Conservation (phyloP, 257 asterid species). For the Oldenlandia corymbosa region DNA sequence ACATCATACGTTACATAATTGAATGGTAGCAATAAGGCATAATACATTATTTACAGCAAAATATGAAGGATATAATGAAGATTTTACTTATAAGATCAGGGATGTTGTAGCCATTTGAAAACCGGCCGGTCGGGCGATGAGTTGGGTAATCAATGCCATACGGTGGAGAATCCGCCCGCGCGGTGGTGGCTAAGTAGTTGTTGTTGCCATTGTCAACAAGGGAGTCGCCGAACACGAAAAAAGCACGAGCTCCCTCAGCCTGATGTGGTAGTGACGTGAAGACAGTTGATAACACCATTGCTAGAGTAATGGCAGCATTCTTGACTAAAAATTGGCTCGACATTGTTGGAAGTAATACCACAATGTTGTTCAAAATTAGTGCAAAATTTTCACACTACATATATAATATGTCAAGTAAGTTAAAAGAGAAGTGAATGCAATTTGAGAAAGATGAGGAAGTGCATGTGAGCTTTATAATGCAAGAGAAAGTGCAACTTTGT, state of each 20-base stretch:
- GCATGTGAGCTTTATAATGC: constrained; percentile 16
- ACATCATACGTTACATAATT: background rate
- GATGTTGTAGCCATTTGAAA: constrained; percentile 63
- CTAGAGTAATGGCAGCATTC: constrained; percentile 8
- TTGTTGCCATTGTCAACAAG: constrained; percentile 76
- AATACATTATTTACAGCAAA: background rate
- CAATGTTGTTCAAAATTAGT: background rate
- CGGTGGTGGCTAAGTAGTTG: constrained; percentile 54
- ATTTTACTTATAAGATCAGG: constrained; percentile 70
- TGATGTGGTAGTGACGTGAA: background rate
- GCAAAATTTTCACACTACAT: background rate
- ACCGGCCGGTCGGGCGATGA: constrained; percentile 72
- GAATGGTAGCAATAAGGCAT: too few relatives aligned
- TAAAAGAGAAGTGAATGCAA: background rate
- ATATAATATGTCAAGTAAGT: background rate
- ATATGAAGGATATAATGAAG: background rate
- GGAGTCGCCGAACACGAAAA: constrained; percentile 76
- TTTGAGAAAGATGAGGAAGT: background rate
- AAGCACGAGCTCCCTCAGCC: constrained; percentile 51
- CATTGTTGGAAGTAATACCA: constrained; percentile 13
- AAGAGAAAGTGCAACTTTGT: constrained; percentile 1
- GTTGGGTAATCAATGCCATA: constrained; percentile 73
- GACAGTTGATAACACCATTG: background rate
- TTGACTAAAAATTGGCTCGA: constrained; percentile 8
- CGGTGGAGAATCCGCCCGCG: constrained; percentile 77